Evolutionary conservation across 345 rosid species (phyloP).

Genomic region (Barbarea vulgaris): DNA sequence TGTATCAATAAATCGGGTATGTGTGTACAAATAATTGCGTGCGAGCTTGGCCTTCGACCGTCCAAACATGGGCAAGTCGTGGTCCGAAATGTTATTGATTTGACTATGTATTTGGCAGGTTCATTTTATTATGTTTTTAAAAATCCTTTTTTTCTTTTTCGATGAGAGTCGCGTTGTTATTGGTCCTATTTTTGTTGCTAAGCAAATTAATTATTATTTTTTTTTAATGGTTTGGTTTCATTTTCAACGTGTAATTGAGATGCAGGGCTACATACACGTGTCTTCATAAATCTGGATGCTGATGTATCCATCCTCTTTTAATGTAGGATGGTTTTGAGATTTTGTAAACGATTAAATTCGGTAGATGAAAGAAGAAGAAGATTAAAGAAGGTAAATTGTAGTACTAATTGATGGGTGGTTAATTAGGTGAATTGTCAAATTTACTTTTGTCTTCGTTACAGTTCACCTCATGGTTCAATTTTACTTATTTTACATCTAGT

Average conservation of each 20-base stretch:
- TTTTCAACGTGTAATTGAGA: constrained; percentile 28
- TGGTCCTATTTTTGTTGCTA: constrained; percentile 20
- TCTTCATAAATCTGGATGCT: neutral
- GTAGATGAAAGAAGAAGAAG: neutral
- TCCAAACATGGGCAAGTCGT: constrained; percentile 31
- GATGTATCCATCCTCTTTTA: constrained; percentile 1
- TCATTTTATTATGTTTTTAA: neutral
- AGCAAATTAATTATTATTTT: constrained; percentile 1
- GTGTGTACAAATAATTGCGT: neutral
- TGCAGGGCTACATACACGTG: constrained; percentile 29
- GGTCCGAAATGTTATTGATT: constrained; percentile 14
- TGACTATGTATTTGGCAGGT: constrained; percentile 25
- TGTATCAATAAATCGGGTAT: neutral
- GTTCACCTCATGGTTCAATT: too few relatives aligned
- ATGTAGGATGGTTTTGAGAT: neutral
- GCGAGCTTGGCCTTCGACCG: constrained; percentile 21
- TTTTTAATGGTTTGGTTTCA: neutral
- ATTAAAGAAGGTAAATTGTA: neutral
- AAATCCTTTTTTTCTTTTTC: neutral
- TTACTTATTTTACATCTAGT: too few relatives aligned
- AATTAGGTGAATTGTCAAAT: neutral
- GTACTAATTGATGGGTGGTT: neutral
- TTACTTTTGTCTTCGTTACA: too few relatives aligned
- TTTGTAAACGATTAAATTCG: neutral
- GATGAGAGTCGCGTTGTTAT: constrained; percentile 17